Evolutionary conservation across 2,329 filamentous ascomycete genomes (phyloP).

Genomic region (Sordariomycetes sp.): DNA sequence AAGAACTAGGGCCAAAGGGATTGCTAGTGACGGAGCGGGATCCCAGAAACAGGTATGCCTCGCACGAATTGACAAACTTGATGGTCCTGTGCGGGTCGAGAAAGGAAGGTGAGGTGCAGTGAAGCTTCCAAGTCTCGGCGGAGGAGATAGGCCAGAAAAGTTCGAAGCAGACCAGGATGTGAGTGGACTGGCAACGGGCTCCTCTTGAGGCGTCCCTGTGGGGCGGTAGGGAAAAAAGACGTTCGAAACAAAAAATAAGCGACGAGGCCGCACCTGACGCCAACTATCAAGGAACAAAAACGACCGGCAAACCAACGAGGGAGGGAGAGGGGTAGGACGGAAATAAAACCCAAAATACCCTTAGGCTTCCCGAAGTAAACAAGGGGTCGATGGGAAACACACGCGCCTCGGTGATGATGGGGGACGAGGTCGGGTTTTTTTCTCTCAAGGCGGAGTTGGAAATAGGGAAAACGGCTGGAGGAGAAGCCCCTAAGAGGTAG

Average conservation of each 20-base stretch:
- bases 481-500: neutral
- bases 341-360: neutral
- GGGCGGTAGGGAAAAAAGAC: neutral
- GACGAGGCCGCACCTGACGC: neutral
- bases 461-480: neutral
- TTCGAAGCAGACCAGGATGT: conserved; percentile 4
- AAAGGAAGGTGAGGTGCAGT: neutral
- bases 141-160: conserved; percentile 3
- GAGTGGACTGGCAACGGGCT: neutral
- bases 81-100: neutral
- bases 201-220: neutral
- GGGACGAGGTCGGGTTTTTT: neutral
- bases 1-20: neutral
- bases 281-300: neutral
- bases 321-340: neutral
- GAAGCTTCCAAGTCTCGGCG: conserved; percentile 5
- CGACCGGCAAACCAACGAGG: neutral
- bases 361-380: neutral
- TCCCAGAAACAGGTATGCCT: neutral
- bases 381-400: neutral
- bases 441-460: neutral
- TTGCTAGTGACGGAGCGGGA: neutral
- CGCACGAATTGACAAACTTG: neutral
- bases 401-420: neutral
- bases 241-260: neutral